Base-by-base conservation (phyloP, 106 monocot genomes). In the Amphibolis antarctica region DNA sequence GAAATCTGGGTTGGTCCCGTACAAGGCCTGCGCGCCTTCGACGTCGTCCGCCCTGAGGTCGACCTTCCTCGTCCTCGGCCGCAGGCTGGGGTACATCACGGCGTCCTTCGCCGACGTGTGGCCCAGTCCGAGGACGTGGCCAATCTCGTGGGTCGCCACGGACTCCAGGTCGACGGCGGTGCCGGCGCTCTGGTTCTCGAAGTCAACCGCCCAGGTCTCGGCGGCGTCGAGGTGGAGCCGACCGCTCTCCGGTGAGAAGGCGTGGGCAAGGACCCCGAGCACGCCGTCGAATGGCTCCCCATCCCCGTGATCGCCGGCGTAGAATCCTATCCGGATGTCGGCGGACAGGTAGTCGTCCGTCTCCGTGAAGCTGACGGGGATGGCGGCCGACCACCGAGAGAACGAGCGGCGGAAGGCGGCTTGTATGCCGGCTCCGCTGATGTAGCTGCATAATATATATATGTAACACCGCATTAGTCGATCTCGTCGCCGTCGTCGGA, bases 101-200 rank as follows among this genome's bases (percentile, higher is more conserved):
- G 96, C 81, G 30, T 80, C 86, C 65, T 66, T 68, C 20, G 75
- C 84, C 59, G 78, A 11, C 58, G 90, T 78, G 69, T 96, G 96
- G 0, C 73, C 89, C 17, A 96, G 69, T 1, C 96, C 96, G 10
- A 96, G 80, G 0, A 89, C 74, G 59, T 96, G 96, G 5, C 96
- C 96, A 15, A 90, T 96, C 84, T 96, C 96, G 71, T 96, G 96
- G 46, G 90, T 96, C 61, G 78, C 76, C 53, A 96, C 96, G 0
- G 90, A 96, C 62, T 96, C 96, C 66, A 96, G 63, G 71, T 96
- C 90, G 9, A 96, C 69, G 1, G 96, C 90, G 17, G 69, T 77
- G 14, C 28, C 18, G 6, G 86, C 68, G 17, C 12, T 44, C 70
- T 86, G 79, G 44, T 10, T 27, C 9, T 28, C 49, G 68, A 96